Evolutionary conservation across 768 basidiomycete species (phyloP).

Genomic region (Kwoniella sp.): DNA sequence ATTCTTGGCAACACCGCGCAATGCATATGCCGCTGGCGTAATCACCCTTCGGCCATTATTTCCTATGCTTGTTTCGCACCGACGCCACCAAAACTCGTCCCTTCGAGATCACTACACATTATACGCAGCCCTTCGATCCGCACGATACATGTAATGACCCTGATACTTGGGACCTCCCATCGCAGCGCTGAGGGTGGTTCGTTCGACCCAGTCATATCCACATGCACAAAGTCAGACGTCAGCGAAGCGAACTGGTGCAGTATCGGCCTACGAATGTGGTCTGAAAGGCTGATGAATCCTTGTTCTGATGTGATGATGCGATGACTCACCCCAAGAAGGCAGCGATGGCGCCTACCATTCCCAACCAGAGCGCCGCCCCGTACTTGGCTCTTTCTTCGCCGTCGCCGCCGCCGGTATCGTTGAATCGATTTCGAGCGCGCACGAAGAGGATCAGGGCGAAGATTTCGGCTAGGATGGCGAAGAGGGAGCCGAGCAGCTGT

Average conservation of each 20-base stretch:
- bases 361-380: constrained; percentile 44
- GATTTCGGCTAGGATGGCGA: constrained; percentile 33
- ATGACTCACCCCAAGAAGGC: constrained; percentile 35
- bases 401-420: constrained; percentile 1
- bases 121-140: constrained; percentile 32
- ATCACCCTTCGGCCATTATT: too few relatives aligned
- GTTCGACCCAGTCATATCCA: not conserved
- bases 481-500: constrained; percentile 31
- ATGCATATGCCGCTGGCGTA: too few relatives aligned
- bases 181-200: constrained; percentile 7
- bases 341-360: constrained; percentile 30
- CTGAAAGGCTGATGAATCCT: too few relatives aligned
- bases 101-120: constrained; percentile 26
- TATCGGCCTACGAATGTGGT: not conserved
- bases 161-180: constrained; percentile 40
- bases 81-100: not conserved
- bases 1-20: too few relatives aligned
- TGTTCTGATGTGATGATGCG: too few relatives aligned
- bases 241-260: too few relatives aligned
- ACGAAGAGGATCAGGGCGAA: constrained; percentile 41
- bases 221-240: too few relatives aligned
- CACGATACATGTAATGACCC: constrained; percentile 42
- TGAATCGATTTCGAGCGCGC: constrained; percentile 27
- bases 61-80: too few relatives aligned
- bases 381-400: constrained; percentile 27